Evolutionary conservation across 1,139 yeast genomes (phyloP), one percentile per base, ranked within the genome.

Genomic region (Geotrichum fermentans): DNA sequence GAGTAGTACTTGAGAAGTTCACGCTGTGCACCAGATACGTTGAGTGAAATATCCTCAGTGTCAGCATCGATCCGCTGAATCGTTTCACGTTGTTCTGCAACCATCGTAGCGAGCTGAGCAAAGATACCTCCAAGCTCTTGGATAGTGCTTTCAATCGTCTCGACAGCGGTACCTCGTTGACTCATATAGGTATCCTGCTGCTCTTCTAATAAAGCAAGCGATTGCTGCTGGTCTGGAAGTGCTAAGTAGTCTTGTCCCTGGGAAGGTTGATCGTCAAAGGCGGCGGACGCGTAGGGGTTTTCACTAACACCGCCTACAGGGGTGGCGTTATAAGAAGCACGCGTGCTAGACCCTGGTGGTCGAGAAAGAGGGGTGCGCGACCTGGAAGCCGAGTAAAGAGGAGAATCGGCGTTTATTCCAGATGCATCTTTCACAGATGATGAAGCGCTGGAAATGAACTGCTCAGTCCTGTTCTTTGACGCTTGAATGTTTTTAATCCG

Each of bases 21-120:
- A 52, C 97, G 73, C 65, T 94, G 98, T 0, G 99, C 98, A 0
- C 97, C 97, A 34, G 79, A 71, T 16, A 92, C 90, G 66, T 90
- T 92, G 63, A 90, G 66, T 59, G 87, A 81, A 46, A 92, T 88
- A 61, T 94, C 97, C 58, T 90, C 97, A 3, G 95, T 95, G 63
- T 92, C 90, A 51, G 83, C 88, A 67, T 94, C 98, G 55, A 92
- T 92, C 62, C 97, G 75, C 66, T 92, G 98, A 51, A 92, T 92
- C 24, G 85, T 87, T 61, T 92, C 98, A 37, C 97, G 94, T 68
- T 92, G 99, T 66, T 94, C 98, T 54, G 88, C 90, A 11, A 92
- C 97, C 97, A 92, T 90, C 1, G 95, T 85, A 2, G 97, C 96
- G 60, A 92, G 74, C 67, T 92, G 98, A 59, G 87, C 94, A 70